Base-by-base conservation (phyloP, 2,329 filamentous ascomycete genomes). In the Fusarium napiforme region DNA sequence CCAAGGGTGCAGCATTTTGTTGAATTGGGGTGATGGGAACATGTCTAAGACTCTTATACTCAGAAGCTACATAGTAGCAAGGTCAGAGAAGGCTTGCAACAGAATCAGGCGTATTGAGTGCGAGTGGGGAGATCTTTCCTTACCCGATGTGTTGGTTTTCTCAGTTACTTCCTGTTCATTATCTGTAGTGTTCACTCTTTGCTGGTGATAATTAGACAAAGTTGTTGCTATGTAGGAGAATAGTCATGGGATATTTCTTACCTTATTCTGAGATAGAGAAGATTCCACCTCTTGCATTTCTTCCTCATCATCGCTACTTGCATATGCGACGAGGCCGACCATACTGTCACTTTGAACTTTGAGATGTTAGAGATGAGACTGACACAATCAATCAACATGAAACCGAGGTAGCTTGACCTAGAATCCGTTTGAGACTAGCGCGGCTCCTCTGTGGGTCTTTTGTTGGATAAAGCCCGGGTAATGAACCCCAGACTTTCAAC, bases 251-350 rank as follows among this genome's bases (percentile, higher is more conserved):
- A 45, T 15, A 10, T 47, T 60, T 45, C 39, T 45, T 73, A 76
- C 76, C 69, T 63, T 70, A 57, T 59, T 46, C 18, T 56, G 47
- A 4, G 39, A 30, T 16, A 21, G 37, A 15, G 50, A 23, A 43
- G 74, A 26, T 32, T 77, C 59, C 18, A 53, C 28, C 12, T 63
- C 55, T 15, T 76, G 58, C 7, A 73, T 71, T 5, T 83, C 84
- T 7, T 85, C 83, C 10, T 87, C 86, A 4, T 87, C 87, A 47
- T 87, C 86, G 62, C 86, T 88, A 73, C 87, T 88, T 19, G 82
- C 85, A 69, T 88, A 88, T 39, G 77, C 82, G 12, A 88, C 87
- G 18, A 88, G 82, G 4, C 82, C 85, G 49, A 82, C 82, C 84
- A 86, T 78, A 32, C 56, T 75, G 18, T 45, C 72, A 52, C 34